Evolutionary conservation across 371 early-diverging fungal species (phyloP), one percentile per base, ranked within the genome.

Genomic region (Mycotypha africana): DNA sequence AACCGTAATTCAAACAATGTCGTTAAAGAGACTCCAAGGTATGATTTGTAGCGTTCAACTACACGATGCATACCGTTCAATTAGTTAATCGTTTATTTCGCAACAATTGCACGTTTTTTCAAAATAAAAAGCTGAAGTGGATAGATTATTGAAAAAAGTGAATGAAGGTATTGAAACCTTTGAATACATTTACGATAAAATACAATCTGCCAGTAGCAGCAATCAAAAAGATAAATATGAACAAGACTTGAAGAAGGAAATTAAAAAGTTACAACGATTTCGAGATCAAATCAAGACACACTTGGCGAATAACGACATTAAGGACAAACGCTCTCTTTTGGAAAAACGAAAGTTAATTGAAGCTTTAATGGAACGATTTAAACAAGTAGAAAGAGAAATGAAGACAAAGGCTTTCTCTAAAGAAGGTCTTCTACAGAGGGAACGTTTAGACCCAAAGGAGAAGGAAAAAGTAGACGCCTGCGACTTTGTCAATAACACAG

Each of bases 381-480:
- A 98, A 73, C 92, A 92, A 2, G 82, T 84, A 33, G 98, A 98
- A 62, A 92, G 93, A 65, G 98, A 97, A 62, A 92, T 98, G 82
- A 98, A 98, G 69, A 95, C 96, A 42, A 98, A 98, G 62, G 95
- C 96, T 2, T 98, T 81, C 60, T 95, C 95, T 26, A 91, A 95
- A 66, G 98, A 95, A 65, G 98, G 98, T n/a, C 62, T 98, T 33
- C 58, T 74, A 43, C 85, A 82, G 48, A 74, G 85, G 38, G 80
- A 79, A 41, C 88, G 84, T 56, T 58, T 96, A 57, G 98, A 98
- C 70, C 98, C 98, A 1, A 82, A 85, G 62, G 96, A 95, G 54
- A 86, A 86, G 55, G 90, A 93, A 58, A 93, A 92, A 53, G 70
- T 76, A 30, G 92, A 94, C 34, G 60, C 86, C 11, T 79, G 83